Evolutionary conservation across 2,329 filamentous ascomycete species (phyloP).

Genomic region (Xylariomycetidae sp.): DNA sequence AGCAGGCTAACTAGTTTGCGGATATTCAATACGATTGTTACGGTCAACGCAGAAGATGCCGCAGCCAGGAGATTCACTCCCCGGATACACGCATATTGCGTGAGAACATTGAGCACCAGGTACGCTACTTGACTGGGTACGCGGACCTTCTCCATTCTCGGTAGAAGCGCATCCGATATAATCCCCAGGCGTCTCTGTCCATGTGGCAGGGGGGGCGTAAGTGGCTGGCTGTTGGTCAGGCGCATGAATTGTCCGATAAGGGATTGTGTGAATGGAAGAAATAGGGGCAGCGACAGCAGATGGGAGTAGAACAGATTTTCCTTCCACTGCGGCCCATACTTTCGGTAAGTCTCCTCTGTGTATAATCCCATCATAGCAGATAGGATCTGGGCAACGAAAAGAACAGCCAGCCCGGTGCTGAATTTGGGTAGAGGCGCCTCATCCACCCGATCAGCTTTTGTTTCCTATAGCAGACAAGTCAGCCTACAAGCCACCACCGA

Average conservation of each 20-base stretch:
- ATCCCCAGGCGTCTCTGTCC: slow-evolving; percentile 25
- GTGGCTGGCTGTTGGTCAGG: slow-evolving; percentile 59
- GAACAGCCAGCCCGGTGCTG: slow-evolving; percentile 69
- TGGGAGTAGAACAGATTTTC: slow-evolving; percentile 96
- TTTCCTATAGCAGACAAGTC: slow-evolving; percentile 21
- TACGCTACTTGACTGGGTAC: slow-evolving; percentile 69
- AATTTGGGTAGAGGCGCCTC: slow-evolving; percentile 37
- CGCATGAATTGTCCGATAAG: slow-evolving; percentile 60
- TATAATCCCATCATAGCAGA: slow-evolving; percentile 95
- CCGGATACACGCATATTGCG: slow-evolving; percentile 91
- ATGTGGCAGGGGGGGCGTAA: slow-evolving; percentile 39
- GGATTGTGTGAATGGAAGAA: slow-evolving; percentile 64
- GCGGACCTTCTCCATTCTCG: slow-evolving; percentile 32
- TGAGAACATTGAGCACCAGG: slow-evolving; percentile 72
- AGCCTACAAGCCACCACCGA: slow-evolving; percentile 10
- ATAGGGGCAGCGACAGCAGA: slow-evolving; percentile 70
- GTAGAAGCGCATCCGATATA: slow-evolving; percentile 34
- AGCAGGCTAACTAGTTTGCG: slow-evolving; percentile 89
- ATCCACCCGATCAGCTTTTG: slow-evolving; percentile 17
- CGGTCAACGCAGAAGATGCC: slow-evolving; percentile 83
- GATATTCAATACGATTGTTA: slow-evolving; percentile 94
- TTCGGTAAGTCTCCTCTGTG: slow-evolving; percentile 82
- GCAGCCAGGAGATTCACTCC: slow-evolving; percentile 93
- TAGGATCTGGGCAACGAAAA: slow-evolving; percentile 83
- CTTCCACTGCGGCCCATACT: slow-evolving; percentile 85